Conservation (phyloP, 1,284 basidiomycete genomes). For the Microbotryum silenes-acaulis region DNA sequence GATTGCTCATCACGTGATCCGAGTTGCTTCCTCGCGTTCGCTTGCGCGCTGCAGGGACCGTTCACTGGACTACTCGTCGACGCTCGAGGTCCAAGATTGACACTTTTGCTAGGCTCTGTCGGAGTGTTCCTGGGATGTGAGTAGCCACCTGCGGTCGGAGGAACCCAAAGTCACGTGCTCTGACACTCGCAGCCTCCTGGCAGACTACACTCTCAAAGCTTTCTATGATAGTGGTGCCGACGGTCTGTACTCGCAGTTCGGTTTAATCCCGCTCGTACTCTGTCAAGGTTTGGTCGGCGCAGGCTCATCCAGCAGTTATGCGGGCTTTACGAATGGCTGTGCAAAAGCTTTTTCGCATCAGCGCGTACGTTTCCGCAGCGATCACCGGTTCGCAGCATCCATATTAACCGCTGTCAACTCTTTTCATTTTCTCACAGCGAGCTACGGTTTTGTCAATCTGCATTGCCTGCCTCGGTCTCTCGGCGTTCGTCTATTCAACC, state of each 20-base stretch:
- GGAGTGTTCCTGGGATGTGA: background rate
- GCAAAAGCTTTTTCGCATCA: background rate
- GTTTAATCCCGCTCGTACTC: background rate
- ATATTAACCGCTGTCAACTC: background rate
- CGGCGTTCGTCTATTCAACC: background rate
- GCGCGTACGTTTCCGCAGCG: background rate
- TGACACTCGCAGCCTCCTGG: background rate
- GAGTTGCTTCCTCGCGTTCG: background rate
- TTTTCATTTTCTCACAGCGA: background rate
- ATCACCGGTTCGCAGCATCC: background rate
- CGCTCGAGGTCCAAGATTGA: background rate
- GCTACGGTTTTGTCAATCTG: background rate
- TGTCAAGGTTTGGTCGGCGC: background rate
- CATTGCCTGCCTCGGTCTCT: background rate
- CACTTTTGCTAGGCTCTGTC: background rate
- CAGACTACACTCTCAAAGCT: background rate
- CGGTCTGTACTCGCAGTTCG: background rate
- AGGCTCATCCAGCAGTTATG: background rate
- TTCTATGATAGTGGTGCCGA: background rate
- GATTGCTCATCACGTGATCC: background rate
- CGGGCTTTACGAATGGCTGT: background rate
- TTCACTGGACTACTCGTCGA: background rate
- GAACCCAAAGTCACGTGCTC: background rate
- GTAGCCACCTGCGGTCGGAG: background rate
- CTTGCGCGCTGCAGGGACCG: background rate